Evolutionary conservation across 495 filamentous ascomycete species (phyloP).

Genomic region (Penicillium coprophilum): DNA sequence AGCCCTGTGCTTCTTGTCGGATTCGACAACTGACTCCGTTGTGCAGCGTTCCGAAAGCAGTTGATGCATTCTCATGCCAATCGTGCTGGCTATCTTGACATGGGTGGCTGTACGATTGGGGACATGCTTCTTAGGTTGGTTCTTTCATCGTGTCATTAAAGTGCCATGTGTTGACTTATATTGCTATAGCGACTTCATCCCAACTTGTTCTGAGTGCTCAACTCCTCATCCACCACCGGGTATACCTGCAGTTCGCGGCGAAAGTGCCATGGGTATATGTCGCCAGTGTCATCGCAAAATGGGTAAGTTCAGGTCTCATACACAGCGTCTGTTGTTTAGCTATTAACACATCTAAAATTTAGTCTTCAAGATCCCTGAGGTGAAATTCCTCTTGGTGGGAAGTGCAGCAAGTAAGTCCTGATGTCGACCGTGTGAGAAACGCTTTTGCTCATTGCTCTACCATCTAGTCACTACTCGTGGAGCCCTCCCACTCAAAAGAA

Average conservation of each 20-base stretch:
- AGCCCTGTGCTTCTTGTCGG: not conserved
- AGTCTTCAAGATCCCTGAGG: constrained; percentile 72
- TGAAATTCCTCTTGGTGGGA: constrained; percentile 76
- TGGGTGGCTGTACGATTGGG: constrained; percentile 71
- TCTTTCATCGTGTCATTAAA: not conserved
- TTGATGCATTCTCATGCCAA: constrained; percentile 74
- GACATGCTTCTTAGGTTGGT: constrained; percentile 76
- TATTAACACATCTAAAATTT: not conserved
- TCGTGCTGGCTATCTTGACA: constrained; percentile 80
- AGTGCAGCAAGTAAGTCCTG: constrained; percentile 45
- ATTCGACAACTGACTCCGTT: constrained; percentile 2
- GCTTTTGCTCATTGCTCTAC: constrained; percentile 16
- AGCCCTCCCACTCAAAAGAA: constrained; percentile 53
- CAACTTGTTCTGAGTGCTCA: constrained; percentile 80
- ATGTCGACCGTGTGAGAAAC: not conserved
- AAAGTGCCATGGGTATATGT: constrained; percentile 75
- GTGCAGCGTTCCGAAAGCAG: constrained; percentile 64
- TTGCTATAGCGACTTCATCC: constrained; percentile 66
- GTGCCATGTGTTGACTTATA: not conserved
- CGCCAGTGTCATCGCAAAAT: constrained; percentile 81
- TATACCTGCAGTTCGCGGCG: constrained; percentile 69
- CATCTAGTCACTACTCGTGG: constrained; percentile 35
- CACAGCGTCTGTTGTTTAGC: not conserved
- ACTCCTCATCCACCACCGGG: constrained; percentile 62
- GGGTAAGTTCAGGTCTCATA: constrained; percentile 44